Conservation (phyloP, 2,329 filamentous ascomycete genomes). For the Pseudopyricularia cyperi region DNA sequence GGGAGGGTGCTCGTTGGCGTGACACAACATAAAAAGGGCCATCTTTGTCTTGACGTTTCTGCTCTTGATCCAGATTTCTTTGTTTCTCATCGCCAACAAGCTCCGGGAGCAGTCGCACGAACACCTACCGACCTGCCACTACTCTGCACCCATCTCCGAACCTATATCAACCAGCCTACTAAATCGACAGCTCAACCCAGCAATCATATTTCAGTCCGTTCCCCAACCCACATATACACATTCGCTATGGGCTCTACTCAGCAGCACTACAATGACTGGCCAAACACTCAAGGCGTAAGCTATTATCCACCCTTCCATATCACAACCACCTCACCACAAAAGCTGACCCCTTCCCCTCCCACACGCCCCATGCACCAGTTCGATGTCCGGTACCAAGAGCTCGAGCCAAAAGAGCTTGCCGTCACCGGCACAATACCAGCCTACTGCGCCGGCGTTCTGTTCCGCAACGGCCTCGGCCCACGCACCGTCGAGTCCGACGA, state of each 20-base stretch:
- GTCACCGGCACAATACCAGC: slow-evolving; percentile 3
- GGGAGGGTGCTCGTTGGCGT: neutral
- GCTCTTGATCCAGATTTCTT: neutral
- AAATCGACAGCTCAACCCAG: too few relatives aligned
- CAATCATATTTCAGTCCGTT: neutral
- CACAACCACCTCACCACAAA: neutral
- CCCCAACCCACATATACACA: neutral
- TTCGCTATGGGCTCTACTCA: neutral
- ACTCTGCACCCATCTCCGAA: neutral
- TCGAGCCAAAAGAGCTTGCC: slow-evolving; percentile 2
- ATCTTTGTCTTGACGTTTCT: neutral
- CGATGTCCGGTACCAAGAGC: slow-evolving; percentile 4
- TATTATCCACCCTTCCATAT: neutral
- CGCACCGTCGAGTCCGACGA: slow-evolving; percentile 1
- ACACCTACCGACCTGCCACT: neutral
- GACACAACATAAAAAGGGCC: neutral
- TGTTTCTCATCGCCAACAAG: neutral
- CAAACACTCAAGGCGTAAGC: slow-evolving; percentile 5
- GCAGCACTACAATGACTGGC: slow-evolving; percentile 5
- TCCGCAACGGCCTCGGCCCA: slow-evolving; percentile 4
- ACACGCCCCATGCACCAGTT: neutral
- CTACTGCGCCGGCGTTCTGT: slow-evolving; percentile 4
- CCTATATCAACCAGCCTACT: too few relatives aligned
- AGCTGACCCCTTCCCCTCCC: neutral
- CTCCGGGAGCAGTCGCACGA: neutral